Base-by-base conservation (phyloP, 345 rosid species). In the Leavenworthia alabamica region DNA sequence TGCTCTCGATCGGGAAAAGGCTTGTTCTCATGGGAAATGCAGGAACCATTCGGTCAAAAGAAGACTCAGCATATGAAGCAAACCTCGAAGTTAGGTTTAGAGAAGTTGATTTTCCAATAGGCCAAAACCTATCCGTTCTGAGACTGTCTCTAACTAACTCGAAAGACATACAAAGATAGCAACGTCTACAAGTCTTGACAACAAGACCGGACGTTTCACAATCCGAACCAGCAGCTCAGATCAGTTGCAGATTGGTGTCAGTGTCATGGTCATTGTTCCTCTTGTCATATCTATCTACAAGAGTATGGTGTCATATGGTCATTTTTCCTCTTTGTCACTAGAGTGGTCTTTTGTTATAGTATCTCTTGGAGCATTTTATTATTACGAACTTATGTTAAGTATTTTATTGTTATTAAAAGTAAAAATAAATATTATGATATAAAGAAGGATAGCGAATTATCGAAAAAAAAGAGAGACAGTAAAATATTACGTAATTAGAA, bases 121-220 rank as follows among this genome's bases (percentile, higher is more conserved):
- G 81, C 24, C 96, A 90, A 77, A 92, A 85, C 52, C 94, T 85
- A 51, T 77, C 84, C 11, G 66, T 80, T 3, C 11, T 88, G 66
- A 83, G 96, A 10, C 11, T 88, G 78, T 85, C 96, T 20, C 72
- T 90, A 8, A 86, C 82, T 24, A 86, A 86, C 64, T 88, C 89
- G 78, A 76, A 82, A 66, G 89, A 52, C 66, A 73, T 33, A 78
- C 89, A 1, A 84, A 82, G 70, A 28, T 90, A 19, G 77, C 84
- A 7, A 64, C 77, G 61, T 90, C 82, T 42, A 94, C 86, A 2
- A 88, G 91, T 54, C 60, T 90, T 76, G 85, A 86, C 82, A 85
- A 77, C 74, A 86, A 86, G 79, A 85, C 82, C 0, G 85, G 89
- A n/a, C 86, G 82, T 43, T 64, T 88, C 20, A 66, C 75, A 0